Evolutionary conservation across 495 filamentous ascomycete genomes (phyloP).

Genomic region (Neurospora pannonica): DNA sequence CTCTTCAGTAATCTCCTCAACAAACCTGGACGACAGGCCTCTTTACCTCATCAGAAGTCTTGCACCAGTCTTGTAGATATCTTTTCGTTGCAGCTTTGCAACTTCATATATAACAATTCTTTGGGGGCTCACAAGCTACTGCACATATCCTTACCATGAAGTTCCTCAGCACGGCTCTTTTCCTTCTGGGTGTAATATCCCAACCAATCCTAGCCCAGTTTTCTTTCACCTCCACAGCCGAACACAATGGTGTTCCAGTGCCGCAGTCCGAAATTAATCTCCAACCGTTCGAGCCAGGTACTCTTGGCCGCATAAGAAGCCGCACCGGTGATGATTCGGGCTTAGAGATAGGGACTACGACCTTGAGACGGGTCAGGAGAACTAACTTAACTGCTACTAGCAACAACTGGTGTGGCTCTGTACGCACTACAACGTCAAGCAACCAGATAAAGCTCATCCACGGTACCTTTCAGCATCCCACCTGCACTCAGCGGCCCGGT

Average conservation of each 20-base stretch:
- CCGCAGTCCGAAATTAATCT: constrained; percentile 17
- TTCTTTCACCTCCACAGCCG: constrained; percentile 13
- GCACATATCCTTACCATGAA: constrained; percentile 4
- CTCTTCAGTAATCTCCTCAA: background rate
- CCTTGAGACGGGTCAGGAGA: constrained; percentile 3
- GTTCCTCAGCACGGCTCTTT: background rate
- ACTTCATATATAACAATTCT: background rate
- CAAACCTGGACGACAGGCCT: background rate
- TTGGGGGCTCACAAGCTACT: background rate
- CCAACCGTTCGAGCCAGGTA: constrained; percentile 8
- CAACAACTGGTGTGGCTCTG: constrained; percentile 25
- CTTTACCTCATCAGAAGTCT: background rate
- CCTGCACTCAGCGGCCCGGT: constrained; percentile 12
- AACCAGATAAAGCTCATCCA: constrained; percentile 20
- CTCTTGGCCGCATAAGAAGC: background rate
- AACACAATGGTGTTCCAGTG: constrained; percentile 17
- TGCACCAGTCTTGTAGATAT: background rate
- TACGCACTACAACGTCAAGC: constrained; percentile 8
- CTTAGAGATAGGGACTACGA: background rate
- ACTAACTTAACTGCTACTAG: constrained; percentile 10
- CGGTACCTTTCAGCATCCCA: constrained; percentile 15
- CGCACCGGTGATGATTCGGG: background rate
- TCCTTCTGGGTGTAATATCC: constrained; percentile 10
- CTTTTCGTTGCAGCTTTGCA: background rate
- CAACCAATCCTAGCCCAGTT: constrained; percentile 12